Conservation (phyloP, 2,329 filamentous ascomycete genomes). For the Fusarium keratoplasticum region DNA sequence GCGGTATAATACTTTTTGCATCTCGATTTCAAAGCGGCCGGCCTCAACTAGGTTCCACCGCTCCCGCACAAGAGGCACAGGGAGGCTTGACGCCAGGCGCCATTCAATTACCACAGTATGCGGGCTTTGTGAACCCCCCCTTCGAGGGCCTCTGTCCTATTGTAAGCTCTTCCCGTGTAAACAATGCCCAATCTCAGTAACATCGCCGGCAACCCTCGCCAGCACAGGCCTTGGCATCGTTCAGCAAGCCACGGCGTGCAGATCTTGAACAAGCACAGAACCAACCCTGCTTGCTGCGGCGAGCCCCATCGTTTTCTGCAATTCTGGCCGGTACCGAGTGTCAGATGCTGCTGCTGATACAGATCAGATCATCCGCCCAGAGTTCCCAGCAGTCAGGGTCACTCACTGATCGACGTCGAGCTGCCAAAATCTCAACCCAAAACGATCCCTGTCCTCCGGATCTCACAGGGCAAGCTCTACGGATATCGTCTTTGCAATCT, state of each 20-base stretch:
- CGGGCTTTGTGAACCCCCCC: neutral
- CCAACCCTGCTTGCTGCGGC: neutral
- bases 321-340: neutral
- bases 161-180: neutral
- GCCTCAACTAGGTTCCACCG: neutral
- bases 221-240: neutral
- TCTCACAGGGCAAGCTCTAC: conserved; percentile 4
- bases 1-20: neutral
- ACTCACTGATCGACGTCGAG: conserved; percentile 1
- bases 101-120: neutral
- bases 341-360: neutral
- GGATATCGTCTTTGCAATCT: conserved; percentile 10
- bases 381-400: conserved; percentile 5
- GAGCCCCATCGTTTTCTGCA: neutral
- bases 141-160: neutral
- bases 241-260: conserved; percentile 15
- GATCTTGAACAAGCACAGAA: conserved; percentile 8
- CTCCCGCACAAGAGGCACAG: neutral
- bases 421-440: neutral
- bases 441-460: conserved; percentile 4
- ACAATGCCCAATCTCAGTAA: neutral
- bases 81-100: neutral
- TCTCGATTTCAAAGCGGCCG: neutral
- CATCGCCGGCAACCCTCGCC: neutral
- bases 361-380: conserved; percentile 6